Base-by-base conservation (phyloP, 1,284 basidiomycete genomes). In the Peniophora sp. region DNA sequence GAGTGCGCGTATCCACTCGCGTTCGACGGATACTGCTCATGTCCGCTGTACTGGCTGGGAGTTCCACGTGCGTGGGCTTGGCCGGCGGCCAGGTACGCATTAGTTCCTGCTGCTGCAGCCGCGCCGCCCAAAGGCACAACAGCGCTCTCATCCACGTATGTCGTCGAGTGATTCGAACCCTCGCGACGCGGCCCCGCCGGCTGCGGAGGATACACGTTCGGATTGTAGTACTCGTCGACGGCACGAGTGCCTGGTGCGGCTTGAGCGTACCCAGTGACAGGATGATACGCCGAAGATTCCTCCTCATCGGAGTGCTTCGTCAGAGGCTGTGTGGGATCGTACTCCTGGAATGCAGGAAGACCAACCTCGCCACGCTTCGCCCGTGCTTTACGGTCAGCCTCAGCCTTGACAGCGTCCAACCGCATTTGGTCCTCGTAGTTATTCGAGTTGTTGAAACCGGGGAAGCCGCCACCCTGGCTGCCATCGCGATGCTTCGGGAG, bases 361-460 rank as follows among this genome's bases (percentile, higher is more conserved):
- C 88, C 88, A 50, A 71, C 68, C 64, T 88, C 86, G n/a, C 68
- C 68, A 52, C 69, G 68, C 24, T 76, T 76, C 60, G 83, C 81
- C 27, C 74, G 73, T 3, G 82, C 82, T 62, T 90, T 91, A 54
- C 88, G 76, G 56, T 90, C 87, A 3, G 78, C 81, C 62, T 92
- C 89, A 11, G 86, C 86, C 60, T 87, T 89, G 59, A 92, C 78
- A 17, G 88, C 88, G 57, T 89, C 86, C 54, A 91, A 66, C 18
- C 85, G 82, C 74, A 88, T 69, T 62, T 78, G 79, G 2, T 90
- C 85, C 1, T 73, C 70, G 54, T 80, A 75, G 3, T 62, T 54
- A 24, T 56, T 52, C 10, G 55, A 47, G 15, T n/a, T 20, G 20
- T 27, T 50, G 24, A 45, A 47, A 10, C 15, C 39, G 3, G 47